Evolutionary conservation across 192 early-diverging fungal species (phyloP).

Genomic region (Coemansia sp.): DNA sequence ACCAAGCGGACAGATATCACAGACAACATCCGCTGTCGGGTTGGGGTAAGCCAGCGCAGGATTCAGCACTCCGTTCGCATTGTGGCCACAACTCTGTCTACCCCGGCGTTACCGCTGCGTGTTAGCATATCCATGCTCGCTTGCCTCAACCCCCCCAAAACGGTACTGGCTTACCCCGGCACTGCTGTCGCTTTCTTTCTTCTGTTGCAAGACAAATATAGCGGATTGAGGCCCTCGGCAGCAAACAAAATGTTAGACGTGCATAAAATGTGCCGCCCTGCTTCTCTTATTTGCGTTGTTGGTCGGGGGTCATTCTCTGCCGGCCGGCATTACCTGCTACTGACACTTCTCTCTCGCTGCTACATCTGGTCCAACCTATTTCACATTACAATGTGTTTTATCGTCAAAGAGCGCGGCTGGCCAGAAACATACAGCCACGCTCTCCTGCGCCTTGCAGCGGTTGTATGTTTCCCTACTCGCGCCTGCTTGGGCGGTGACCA

Average conservation of each 20-base stretch:
- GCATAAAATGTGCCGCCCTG: slow-evolving; percentile 2
- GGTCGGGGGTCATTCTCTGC: neutral
- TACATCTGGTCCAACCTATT: neutral
- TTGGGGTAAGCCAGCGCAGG: too few species aligned
- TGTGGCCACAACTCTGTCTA: neutral
- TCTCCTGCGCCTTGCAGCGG: slow-evolving; percentile 3
- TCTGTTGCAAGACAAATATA: neutral
- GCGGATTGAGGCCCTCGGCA: neutral
- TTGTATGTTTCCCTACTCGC: neutral
- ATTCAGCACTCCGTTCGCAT: too few species aligned
- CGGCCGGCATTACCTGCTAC: neutral
- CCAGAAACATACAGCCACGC: too few species aligned
- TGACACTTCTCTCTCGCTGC: neutral
- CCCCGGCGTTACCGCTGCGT: neutral
- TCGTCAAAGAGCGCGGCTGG: neutral
- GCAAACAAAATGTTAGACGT: neutral
- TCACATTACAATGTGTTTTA: neutral
- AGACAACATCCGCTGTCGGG: too few species aligned
- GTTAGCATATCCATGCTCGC: neutral
- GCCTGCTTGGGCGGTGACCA: too few species aligned
- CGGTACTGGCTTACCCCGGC: neutral
- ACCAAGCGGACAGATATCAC: too few species aligned
- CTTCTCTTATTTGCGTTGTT: neutral
- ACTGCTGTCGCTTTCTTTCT: neutral
- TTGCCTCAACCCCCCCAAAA: neutral